Conservation (phyloP, 164 flowering plant species). For the Echeveria elegans region DNA sequence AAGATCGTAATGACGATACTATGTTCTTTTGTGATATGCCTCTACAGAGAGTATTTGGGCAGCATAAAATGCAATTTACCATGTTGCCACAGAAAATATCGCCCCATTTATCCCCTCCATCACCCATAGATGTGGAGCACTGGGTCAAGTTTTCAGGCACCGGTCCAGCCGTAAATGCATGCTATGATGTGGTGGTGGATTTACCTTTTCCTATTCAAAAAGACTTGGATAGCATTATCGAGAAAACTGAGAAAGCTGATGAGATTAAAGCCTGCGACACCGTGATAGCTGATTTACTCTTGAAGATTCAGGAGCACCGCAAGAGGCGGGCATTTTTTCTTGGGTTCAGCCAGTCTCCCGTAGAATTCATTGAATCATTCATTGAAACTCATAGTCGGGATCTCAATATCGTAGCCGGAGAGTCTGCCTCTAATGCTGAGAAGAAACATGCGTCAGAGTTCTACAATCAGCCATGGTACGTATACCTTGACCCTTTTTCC, state of each 20-base stretch:
- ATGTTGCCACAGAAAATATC: conserved; percentile 40
- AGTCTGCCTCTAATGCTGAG: conserved; percentile 31
- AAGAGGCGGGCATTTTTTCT: conserved; percentile 39
- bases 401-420: conserved; percentile 35
- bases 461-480: conserved; percentile 46
- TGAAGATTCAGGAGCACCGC: conserved; percentile 41
- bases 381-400: conserved; percentile 41
- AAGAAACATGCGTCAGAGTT: conserved; percentile 37
- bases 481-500: neutral
- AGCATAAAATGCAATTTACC: conserved; percentile 36
- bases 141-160: conserved; percentile 37
- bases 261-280: conserved; percentile 42
- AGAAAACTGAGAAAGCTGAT: conserved; percentile 37
- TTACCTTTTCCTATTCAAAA: conserved; percentile 42
- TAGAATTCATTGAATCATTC: conserved; percentile 36
- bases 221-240: conserved; percentile 29
- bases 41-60: conserved; percentile 38
- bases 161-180: conserved; percentile 32
- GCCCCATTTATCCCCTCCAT: conserved; percentile 33
- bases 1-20: conserved; percentile 38
- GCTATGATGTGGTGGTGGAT: conserved; percentile 44
- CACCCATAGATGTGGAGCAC: conserved; percentile 41
- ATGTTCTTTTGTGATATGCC: conserved; percentile 32
- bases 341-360: conserved; percentile 49
- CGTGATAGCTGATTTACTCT: conserved; percentile 23